phyloP scores from a whole-genome alignment of 2,329 filamentous ascomycete genomes.

The Elsinoe perseae region DNA sequence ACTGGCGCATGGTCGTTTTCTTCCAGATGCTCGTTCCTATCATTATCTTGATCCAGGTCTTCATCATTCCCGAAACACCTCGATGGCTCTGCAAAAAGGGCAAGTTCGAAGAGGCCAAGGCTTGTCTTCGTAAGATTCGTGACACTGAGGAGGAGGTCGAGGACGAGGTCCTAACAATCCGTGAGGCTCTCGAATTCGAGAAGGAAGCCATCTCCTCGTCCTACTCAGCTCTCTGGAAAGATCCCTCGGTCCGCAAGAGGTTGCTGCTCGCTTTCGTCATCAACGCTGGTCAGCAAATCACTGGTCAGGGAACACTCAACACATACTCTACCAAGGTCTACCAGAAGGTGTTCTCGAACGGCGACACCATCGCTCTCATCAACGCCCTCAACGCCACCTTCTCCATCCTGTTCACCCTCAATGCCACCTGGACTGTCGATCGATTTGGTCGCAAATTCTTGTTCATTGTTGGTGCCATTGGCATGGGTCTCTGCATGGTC shows the following conservation, averaged over 20 bases:
- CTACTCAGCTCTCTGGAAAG: slow-evolving; percentile 62
- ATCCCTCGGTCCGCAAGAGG: slow-evolving; percentile 59
- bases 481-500: slow-evolving; percentile 65
- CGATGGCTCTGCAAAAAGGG: slow-evolving; percentile 60
- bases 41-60: slow-evolving; percentile 54
- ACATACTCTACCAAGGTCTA: slow-evolving; percentile 67
- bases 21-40: slow-evolving; percentile 63
- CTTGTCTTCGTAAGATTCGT: slow-evolving; percentile 52
- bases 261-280: slow-evolving; percentile 57
- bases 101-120: slow-evolving; percentile 52
- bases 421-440: slow-evolving; percentile 66
- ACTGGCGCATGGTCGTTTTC: slow-evolving; percentile 65
- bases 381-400: slow-evolving; percentile 68
- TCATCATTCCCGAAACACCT: slow-evolving; percentile 60
- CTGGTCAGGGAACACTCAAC: slow-evolving; percentile 65
- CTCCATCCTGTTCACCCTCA: slow-evolving; percentile 64
- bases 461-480: slow-evolving; percentile 59
- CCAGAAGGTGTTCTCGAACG: slow-evolving; percentile 57
- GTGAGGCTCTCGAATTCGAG: slow-evolving; percentile 63
- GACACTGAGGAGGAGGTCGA: slow-evolving; percentile 59
- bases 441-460: slow-evolving; percentile 63
- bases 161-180: slow-evolving; percentile 56
- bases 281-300: slow-evolving; percentile 65
- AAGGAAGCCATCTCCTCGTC: slow-evolving; percentile 57
- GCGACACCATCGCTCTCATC: slow-evolving; percentile 59